Evolutionary conservation across 2,329 filamentous ascomycete genomes (phyloP), one percentile per base, ranked within the genome.

Genomic region (Plenodomus tracheiphilus): DNA sequence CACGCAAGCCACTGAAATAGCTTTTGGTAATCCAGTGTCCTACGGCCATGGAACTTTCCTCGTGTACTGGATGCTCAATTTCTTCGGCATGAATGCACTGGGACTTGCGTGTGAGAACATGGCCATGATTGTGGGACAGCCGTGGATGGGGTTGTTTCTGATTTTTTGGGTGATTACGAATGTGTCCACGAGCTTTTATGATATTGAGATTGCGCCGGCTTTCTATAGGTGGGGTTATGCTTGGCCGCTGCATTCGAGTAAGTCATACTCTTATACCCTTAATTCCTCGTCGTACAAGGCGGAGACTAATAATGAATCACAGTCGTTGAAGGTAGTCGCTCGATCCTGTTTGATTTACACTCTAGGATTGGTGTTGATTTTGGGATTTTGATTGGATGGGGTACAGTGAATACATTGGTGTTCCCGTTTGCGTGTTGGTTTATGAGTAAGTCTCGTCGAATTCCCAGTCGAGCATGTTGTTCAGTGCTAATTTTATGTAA

Each of bases 151-250:
- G 0, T 65, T 85, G 0, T 88, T 84, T 78, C 69, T 88, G 2
- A 85, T 87, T 47, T 86, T 85, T 59, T 86, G 83, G 84, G 82
- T 87, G 36, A 84, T 87, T 47, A 80, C 81, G 6, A 88, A 88
- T 58, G 82, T 86, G 0, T 74, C 77, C 0, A 85, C 82, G 0
- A 71, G 77, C 0, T 85, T 87, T 58, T 83, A 86, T 63, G 71
- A 80, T 3, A 72, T 87, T 37, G 81, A 83, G 20, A 71, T 87
- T 19, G 78, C 81, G 2, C 80, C 82, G 0, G 71, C 66, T 0
- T 86, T 87, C 59, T 88, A 83, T 62, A 63, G 69, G 2, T 87
- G 82, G 81, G 83, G 82, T 0, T 85, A 85, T 61, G 84, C 79
- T 0, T 85, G 83, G 81, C 85, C 84, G 8, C 66, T 87, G 46